Evolutionary conservation across 768 basidiomycete genomes (phyloP), one percentile per base, ranked within the genome.

Genomic region (Russula earlei): DNA sequence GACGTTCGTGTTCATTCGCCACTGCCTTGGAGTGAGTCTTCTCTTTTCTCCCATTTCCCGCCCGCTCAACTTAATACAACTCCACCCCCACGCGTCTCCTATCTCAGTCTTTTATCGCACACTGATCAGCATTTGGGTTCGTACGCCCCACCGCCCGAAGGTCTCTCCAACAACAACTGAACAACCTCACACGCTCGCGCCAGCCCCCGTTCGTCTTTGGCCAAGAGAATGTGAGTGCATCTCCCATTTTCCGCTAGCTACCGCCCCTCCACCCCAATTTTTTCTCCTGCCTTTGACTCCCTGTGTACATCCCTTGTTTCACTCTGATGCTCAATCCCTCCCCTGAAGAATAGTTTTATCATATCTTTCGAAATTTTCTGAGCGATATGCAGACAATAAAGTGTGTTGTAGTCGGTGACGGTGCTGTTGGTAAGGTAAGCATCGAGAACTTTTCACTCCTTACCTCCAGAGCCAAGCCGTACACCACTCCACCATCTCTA

Each of bases 371-470:
- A 36, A 53, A 51, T 10, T 59, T 47, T 61, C 46, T 51, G 24
- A 52, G 29, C 31, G 20, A 56, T 53, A 95, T 95, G 92, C 92
- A 96, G 70, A 96, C 93, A 53, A 96, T 95, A 71, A 95, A 96
- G 75, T 94, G 92, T 72, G 92, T 95, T 68, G 93, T 93, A 54
- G 93, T 95, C 63, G 92, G 92, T 68, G 93, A 95, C 77, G 93
- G 92, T 85, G 92, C 92, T 66, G 92, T 95, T 63, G 92, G 92
- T 75, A 96, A 96, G 86, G 92, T 92, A 68, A 64, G 87, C 74
- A 60, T 60, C 34, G 14, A 27, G 31, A 31, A 20, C 48, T 50
- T 40, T 24, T 45, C 42, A 41, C 36, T 41, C 22, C 2, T 40
- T 37, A 11, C 24, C 5, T 24, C 19, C 19, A 2, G 17, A 12